These are phyloP conservation scores for Candida berthetii DNA, from an alignment of 805 yeast species.

Conservation along the genomic window DNA sequence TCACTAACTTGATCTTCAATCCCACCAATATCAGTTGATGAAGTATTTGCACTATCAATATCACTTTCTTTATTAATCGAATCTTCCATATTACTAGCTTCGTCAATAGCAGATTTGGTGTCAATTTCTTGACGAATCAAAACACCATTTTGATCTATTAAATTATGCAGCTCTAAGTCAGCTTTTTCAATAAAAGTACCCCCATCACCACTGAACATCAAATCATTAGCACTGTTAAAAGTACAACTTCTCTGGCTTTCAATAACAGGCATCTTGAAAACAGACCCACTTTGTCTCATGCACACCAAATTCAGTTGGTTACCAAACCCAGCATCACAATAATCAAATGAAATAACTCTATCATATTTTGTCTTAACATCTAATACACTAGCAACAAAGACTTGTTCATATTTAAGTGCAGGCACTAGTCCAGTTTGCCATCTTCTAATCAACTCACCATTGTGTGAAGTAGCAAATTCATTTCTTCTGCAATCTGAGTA, in stretches of 20 bases:
- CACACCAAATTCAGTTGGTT: constrained; percentile 57
- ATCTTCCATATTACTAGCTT: neutral
- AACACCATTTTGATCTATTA: constrained; percentile 3
- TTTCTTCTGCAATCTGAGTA: constrained; percentile 60
- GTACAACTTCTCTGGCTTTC: constrained; percentile 58
- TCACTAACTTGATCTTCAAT: constrained; percentile 11
- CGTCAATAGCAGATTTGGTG: constrained; percentile 2
- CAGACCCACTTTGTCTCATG: constrained; percentile 86
- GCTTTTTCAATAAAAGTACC: constrained; percentile 37
- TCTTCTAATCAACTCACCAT: constrained; percentile 70
- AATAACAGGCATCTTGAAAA: constrained; percentile 69
- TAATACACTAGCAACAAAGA: constrained; percentile 70
- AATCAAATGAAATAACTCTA: constrained; percentile 81
- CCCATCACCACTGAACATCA: constrained; percentile 51
- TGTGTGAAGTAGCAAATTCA: constrained; percentile 75
- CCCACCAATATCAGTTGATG: constrained; percentile 3
- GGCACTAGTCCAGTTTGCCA: constrained; percentile 72
- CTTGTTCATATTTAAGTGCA: constrained; percentile 38
- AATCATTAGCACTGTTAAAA: constrained; percentile 66
- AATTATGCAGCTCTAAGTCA: constrained; percentile 18
- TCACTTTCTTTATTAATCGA: neutral
- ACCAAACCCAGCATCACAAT: constrained; percentile 21
- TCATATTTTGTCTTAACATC: constrained; percentile 75
- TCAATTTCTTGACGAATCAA: neutral
- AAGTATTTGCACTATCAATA: constrained; percentile 1